These are phyloP conservation scores for Ophiostoma tasmaniense DNA, from an alignment of 2,329 filamentous ascomycete species.

Conservation along the genomic window DNA sequence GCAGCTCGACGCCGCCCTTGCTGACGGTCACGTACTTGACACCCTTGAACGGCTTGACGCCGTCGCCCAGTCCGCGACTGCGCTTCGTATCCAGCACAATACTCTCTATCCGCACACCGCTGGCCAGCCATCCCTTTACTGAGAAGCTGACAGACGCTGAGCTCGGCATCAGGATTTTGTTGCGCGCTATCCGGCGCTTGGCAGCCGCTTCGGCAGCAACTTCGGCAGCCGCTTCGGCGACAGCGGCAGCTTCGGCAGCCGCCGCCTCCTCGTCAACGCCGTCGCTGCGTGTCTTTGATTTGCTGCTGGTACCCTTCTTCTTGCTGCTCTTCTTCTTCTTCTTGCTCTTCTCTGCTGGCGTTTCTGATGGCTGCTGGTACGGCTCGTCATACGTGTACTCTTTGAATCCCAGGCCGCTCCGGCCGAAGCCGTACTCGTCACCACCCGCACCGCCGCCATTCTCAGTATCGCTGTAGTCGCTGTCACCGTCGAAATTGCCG, in stretches of 20 bases:
- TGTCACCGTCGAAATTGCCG: conserved; percentile 38
- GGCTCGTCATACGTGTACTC: conserved; percentile 46
- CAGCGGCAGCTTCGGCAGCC: not conserved
- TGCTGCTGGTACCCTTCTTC: not conserved
- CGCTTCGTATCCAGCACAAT: conserved; percentile 65
- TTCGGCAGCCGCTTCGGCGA: not conserved
- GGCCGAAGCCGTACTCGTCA: conserved; percentile 20
- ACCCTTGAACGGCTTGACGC: conserved; percentile 91
- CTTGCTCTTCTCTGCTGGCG: conserved; percentile 19
- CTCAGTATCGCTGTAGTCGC: conserved; percentile 37
- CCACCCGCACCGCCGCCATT: conserved; percentile 29
- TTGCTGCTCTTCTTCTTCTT: conserved; percentile 16
- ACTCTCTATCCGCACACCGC: conserved; percentile 59
- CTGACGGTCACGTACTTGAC: conserved; percentile 89
- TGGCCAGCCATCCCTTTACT: conserved; percentile 60
- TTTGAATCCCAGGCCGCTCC: conserved; percentile 37
- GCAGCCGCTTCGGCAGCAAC: conserved; percentile 24
- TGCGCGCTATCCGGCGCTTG: conserved; percentile 50
- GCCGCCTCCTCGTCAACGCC: not conserved
- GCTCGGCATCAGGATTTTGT: conserved; percentile 70
- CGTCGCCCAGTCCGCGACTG: conserved; percentile 76
- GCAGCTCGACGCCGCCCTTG: conserved; percentile 54
- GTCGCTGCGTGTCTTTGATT: not conserved
- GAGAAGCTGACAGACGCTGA: conserved; percentile 66
- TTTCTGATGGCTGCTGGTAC: conserved; percentile 38